Evolutionary conservation across 305 asterid genomes (phyloP).

Genomic region (Ilex paraguariensis): DNA sequence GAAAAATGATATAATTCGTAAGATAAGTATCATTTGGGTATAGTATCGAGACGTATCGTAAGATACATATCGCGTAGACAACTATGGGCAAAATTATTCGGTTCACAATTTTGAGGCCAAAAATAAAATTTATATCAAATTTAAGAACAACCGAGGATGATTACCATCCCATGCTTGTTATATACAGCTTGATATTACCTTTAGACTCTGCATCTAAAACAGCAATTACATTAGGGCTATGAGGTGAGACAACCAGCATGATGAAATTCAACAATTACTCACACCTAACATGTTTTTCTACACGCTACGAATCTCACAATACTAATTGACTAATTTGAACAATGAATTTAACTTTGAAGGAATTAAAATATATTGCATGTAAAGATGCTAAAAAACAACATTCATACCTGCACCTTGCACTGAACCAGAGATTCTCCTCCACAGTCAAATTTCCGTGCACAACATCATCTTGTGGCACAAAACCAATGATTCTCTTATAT

Average conservation of each 20-base stretch:
- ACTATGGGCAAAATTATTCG: too few relatives aligned
- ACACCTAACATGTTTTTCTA: too few relatives aligned
- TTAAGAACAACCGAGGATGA: too few relatives aligned
- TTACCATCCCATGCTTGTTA: too few relatives aligned
- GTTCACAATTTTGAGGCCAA: too few relatives aligned
- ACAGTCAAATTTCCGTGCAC: conserved; percentile 96
- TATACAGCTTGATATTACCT: too few relatives aligned
- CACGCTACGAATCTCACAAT: neutral
- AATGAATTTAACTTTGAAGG: neutral
- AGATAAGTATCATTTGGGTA: too few relatives aligned
- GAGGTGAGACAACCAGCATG: neutral
- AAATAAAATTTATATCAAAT: too few relatives aligned
- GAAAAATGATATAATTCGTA: too few relatives aligned
- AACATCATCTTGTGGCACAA: conserved; percentile 97
- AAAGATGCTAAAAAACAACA: neutral
- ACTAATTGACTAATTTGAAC: neutral
- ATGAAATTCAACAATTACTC: neutral
- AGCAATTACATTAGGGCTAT: neutral
- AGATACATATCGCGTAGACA: too few relatives aligned
- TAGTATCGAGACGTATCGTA: too few relatives aligned
- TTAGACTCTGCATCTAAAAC: too few relatives aligned
- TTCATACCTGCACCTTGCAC: conserved; percentile 91
- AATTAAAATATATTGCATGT: neutral
- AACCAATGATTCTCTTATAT: conserved; percentile 76
- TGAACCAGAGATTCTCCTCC: conserved; percentile 96